Evolutionary conservation across 1,139 yeast genomes (phyloP), one percentile per base, ranked within the genome.

Genomic region (Citeromyces hawaiiensis): DNA sequence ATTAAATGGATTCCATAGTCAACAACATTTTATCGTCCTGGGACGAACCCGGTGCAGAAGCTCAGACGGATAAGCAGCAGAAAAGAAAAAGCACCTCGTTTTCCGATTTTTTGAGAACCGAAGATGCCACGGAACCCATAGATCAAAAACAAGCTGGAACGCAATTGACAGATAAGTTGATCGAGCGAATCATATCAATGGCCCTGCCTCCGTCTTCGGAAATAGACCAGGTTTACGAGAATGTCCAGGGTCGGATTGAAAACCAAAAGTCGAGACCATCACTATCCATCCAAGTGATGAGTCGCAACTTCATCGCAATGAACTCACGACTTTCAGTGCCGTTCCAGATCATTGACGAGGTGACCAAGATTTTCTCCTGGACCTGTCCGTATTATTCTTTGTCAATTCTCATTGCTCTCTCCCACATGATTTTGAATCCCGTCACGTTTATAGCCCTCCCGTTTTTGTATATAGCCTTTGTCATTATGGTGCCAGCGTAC

Each of bases 401-500:
- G 2, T 80, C 83, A 0, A 55, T 76, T 0, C 55, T 81, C 40
- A 51, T 75, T 17, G 49, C 81, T 2, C 54, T 66, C 30, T 74
- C 94, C 0, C 72, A 78, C 48, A 38, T 75, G 14, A 67, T 85
- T 1, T 54, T 85, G 38, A 73, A 74, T 43, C 95, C 95, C 1
- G 56, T 70, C 21, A 63, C 78, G 25, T 43, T 77, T 4, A 44
- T 78, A 0, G 57, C 70, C 0, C 48, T 68, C 0, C 94, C 94
- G 0, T 50, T 77, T 17, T 57, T 77, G 16, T 61, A 70, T 40
- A 44, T 81, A 4, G 52, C 80, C 32, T 65, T 68, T 40, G 70
- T 70, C 19, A 65, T 80, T 1, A 69, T 86, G 66, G 66, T 79
- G 0, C 94, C 95, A 0, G 80, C 82, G 39, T 86, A 79, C 51